Conservation (phyloP, 2,329 filamentous ascomycete genomes). For the Aschersonia sp. region DNA sequence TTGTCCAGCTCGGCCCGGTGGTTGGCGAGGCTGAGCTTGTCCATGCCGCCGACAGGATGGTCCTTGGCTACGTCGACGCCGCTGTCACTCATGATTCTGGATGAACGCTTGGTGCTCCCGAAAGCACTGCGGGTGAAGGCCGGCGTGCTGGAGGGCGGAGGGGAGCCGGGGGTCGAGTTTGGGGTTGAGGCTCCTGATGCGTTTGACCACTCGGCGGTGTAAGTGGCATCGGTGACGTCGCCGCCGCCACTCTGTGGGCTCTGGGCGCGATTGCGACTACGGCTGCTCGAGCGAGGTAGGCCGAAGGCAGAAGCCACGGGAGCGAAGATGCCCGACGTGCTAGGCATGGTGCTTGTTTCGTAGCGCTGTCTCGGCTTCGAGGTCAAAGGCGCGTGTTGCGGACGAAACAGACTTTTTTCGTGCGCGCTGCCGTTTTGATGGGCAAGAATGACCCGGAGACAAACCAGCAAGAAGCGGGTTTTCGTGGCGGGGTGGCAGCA, state of each 20-base stretch:
- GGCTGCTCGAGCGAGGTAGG: slow-evolving; percentile 10
- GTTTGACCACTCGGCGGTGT: slow-evolving; percentile 3
- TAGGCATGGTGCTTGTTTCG: slow-evolving; percentile 12
- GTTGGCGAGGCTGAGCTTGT: slow-evolving; percentile 12
- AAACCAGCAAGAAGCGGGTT: not conserved
- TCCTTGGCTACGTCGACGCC: slow-evolving; percentile 14
- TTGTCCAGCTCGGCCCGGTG: slow-evolving; percentile 7
- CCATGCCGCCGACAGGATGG: slow-evolving; percentile 15
- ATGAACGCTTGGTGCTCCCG: slow-evolving; percentile 8
- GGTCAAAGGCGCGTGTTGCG: too few relatives aligned
- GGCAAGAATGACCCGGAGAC: not conserved
- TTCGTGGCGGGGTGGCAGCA: not conserved
- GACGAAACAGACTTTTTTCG: too few relatives aligned
- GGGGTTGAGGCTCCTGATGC: slow-evolving; percentile 4
- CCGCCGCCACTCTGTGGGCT: slow-evolving; percentile 4
- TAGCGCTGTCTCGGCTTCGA: not conserved
- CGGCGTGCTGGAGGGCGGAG: slow-evolving; percentile 3
- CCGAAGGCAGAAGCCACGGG: slow-evolving; percentile 20
- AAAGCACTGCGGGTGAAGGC: slow-evolving; percentile 6
- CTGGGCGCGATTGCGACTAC: slow-evolving; percentile 7
- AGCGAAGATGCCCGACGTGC: slow-evolving; percentile 13
- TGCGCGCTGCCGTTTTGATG: not conserved
- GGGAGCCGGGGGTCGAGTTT: slow-evolving; percentile 4
- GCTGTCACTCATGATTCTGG: slow-evolving; percentile 16
- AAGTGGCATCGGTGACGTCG: slow-evolving; percentile 6